These are phyloP conservation scores for Gardenia jasminoides DNA, from an alignment of 257 asterid species.

Conservation along the genomic window DNA sequence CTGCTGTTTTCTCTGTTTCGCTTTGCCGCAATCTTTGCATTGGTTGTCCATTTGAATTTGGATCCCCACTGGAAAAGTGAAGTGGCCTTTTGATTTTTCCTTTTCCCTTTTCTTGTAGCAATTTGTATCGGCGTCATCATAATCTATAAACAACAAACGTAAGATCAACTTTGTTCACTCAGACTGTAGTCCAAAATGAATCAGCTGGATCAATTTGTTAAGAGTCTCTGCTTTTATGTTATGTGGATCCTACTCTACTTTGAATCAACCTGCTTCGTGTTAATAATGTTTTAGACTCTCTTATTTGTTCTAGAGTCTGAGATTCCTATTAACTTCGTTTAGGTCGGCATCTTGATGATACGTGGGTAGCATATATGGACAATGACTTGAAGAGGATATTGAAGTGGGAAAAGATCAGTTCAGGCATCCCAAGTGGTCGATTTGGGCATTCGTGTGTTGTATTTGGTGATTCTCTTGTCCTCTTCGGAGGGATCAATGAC, in stretches of 20 bases:
- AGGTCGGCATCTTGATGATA: conserved; percentile 93
- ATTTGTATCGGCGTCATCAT: no score
- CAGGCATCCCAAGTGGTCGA: conserved; percentile 81
- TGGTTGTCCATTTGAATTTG: no score
- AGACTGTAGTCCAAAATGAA: neutral
- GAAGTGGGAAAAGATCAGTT: conserved; percentile 64
- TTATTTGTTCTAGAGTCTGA: conserved; percentile 4
- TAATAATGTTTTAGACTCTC: neutral
- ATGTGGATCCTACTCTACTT: neutral
- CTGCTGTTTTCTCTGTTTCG: no score
- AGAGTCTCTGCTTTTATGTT: no score
- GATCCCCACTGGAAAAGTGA: no score
- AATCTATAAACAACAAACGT: no score
- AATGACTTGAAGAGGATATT: conserved; percentile 39
- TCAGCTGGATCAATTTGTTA: neutral
- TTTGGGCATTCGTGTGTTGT: conserved; percentile 86
- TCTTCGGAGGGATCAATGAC: conserved; percentile 93
- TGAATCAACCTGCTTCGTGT: neutral
- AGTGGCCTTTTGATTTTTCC: no score
- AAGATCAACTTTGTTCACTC: no score
- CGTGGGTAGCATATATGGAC: conserved; percentile 74
- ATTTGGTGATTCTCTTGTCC: conserved; percentile 49
- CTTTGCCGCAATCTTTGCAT: no score
- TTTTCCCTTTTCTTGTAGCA: no score
- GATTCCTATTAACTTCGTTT: conserved; percentile 19